Base-by-base conservation (phyloP, 805 yeast genomes). In the Schwanniomyces vanrijiae region DNA sequence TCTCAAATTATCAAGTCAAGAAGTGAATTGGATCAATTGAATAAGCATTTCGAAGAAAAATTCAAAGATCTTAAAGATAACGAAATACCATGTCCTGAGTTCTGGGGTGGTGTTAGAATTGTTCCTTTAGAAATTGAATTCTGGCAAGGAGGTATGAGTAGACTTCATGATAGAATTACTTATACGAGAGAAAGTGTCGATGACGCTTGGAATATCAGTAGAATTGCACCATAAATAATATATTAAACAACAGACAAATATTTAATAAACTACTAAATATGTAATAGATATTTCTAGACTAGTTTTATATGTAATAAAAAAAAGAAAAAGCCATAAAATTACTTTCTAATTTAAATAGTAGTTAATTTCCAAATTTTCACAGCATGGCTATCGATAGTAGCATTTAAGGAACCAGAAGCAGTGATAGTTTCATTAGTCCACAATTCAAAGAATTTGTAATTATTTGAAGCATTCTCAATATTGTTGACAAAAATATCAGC, bases 121-220 rank as follows among this genome's bases (percentile, higher is more conserved):
- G 82, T 86, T 37, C 99, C 99, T 4, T 69, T 88, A 40, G 96
- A 90, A 61, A 79, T 92, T 54, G 99, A 94, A 69, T 94, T 92
- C 62, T 94, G 98, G 97, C 99, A 94, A 71, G 99, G 99, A 14
- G 82, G 99, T 53, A 76, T 79, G 49, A 85, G 88, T 60, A 80
- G 99, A 64, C 73, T 92, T 43, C 99, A 94, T 65, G 99, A 94
- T 66, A 80, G 99, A 56, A 74, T 91, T 43, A 81, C 84, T 11
- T 91, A 78, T 67, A 77, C 79, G 50, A 76, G 95, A 63, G 81
- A 78, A 20, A 54, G 63, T 7, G 46, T 50, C 11, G 77, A 70
- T 14, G 74, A 69, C 11, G 73, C 65, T 1, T 91, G 96, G 95
- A 66, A 75, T 42, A 57, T 86, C 25, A 68, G 73, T 33, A 80